These are phyloP conservation scores for Buxus sempervirens DNA, from an alignment of 164 flowering plant species.

Conservation along the genomic window DNA sequence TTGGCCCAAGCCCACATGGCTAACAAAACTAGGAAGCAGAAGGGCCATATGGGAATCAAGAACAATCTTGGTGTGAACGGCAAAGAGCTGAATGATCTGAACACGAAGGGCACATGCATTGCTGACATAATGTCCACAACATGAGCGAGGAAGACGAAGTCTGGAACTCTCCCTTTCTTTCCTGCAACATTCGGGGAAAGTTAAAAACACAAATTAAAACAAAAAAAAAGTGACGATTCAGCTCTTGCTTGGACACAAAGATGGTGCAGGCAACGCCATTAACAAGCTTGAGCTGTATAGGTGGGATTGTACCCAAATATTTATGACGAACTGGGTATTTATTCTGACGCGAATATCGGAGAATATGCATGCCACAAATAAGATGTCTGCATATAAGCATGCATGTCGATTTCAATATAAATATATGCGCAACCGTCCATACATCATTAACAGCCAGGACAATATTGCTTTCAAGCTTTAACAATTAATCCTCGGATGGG, in stretches of 20 bases:
- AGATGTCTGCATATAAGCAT: too few relatives aligned
- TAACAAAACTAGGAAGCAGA: slow-evolving; percentile 37
- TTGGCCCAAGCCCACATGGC: slow-evolving; percentile 71
- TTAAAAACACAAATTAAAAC: too few relatives aligned
- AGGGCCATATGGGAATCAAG: slow-evolving; percentile 59
- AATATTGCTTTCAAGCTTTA: too few relatives aligned
- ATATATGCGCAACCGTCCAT: too few relatives aligned
- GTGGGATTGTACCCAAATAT: too few relatives aligned
- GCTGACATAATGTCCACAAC: slow-evolving; percentile 61
- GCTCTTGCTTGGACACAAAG: not conserved
- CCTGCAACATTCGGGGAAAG: slow-evolving; percentile 28
- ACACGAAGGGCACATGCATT: slow-evolving; percentile 63
- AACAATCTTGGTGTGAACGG: slow-evolving; percentile 47
- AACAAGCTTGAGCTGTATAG: not conserved
- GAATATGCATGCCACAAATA: too few relatives aligned
- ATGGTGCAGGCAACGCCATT: not conserved
- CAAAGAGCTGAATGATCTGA: slow-evolving; percentile 47
- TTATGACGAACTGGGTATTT: too few relatives aligned
- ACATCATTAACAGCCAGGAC: too few relatives aligned
- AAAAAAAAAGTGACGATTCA: not conserved
- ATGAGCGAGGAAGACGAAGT: slow-evolving; percentile 87
- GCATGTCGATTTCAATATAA: too few relatives aligned
- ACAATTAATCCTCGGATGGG: too few relatives aligned
- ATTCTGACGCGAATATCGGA: too few relatives aligned
- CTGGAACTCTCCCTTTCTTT: slow-evolving; percentile 47